Base-by-base conservation (phyloP, 2,329 filamentous ascomycete genomes). In the Scedosporium aurantiacum region DNA sequence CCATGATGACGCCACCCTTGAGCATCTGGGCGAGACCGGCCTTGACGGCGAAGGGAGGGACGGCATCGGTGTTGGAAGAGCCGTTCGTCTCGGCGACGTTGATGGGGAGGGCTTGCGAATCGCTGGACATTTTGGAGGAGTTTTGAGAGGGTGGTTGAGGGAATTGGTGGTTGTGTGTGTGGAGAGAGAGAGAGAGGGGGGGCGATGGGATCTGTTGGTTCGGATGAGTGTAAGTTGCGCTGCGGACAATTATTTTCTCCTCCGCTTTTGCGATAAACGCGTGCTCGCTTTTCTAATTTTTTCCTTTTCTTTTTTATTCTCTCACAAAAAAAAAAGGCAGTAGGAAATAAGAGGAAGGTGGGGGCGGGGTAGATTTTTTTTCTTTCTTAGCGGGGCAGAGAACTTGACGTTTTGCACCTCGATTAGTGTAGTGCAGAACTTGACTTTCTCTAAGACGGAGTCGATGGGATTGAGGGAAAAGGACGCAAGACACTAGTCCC, bases 1-100 rank as follows among this genome's bases (percentile, higher is more conserved):
- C 94, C 94, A 99, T 99, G 77, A 99, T 99, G 66, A 99, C 94
- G 70, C 94, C 94, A 73, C 94, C 94, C 82, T 97, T 97, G 76
- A 97, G 81, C 94, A 99, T 99, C 76, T 96, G 89, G 25, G 94
- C 94, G 66, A 99, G 81, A 63, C 93, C 94, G 60, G 91, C 89
- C 83, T 99, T 99, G 82, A 97, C 87, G 67, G 87, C 87, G 76
- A 97, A 96, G 75, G 84, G 81, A 12, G 47, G 66, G 76, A 70
- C 65, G 61, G 63, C 32, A 57, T 45, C 61, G 3, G 57, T 47
- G 58, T 63, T 50, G 62, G 63, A 52, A 18, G 62, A 54, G 64
- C 63, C 63, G 65, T 63, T 67, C 50, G 59, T 43, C 52, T 28
- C 40, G 21, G 40, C 27, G 60, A 58, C 56, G 40, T 43, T 59